Evolutionary conservation across 75 land plant species (phyloP), one percentile per base, ranked within the genome.

Genomic region (Sequoiadendron giganteum): DNA sequence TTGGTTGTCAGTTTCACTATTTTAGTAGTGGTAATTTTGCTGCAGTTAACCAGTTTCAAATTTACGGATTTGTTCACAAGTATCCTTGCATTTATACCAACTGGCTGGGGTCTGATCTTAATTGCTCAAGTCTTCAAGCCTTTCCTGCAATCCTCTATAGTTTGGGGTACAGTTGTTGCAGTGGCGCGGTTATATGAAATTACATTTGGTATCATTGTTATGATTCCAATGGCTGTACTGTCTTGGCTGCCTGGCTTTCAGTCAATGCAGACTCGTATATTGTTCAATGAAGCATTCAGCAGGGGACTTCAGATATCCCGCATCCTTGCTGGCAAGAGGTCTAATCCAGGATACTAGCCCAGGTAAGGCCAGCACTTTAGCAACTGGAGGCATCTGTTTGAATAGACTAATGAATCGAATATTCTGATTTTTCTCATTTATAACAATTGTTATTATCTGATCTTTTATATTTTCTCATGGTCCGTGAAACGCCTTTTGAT

Each of bases 191-290:
- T 97, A 11, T 97, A 97, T 89, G 99, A 97, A 49, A 88, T 95
- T 8, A 65, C 91, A 70, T 90, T 97, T 90, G 99, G 96, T 72
- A 87, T 97, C 58, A 90, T 96, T 76, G 93, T 97, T 61, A 93
- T 97, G 95, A 86, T 87, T 36, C 99, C 99, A 14, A 92, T 95
- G 28, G 99, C 96, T 76, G 48, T 98, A 30, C 89, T 98, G 11
- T 97, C 99, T 81, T 98, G 99, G 99, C 83, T 97, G 91, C 99
- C 99, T 42, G 99, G 99, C 30, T 95, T 97, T 58, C 97, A 95
- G 88, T 89, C 94, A 36, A 94, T 97, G 98, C 99, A 97, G 89
- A 97, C 99, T 15, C 90, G 98, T 65, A 95, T 97, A 32, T 92
- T 97, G 14, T 97, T 95, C 90, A 97, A 96, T 86, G 94, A 97